Conservation (phyloP, 495 filamentous ascomycete genomes). For the Penicillium goetzii region DNA sequence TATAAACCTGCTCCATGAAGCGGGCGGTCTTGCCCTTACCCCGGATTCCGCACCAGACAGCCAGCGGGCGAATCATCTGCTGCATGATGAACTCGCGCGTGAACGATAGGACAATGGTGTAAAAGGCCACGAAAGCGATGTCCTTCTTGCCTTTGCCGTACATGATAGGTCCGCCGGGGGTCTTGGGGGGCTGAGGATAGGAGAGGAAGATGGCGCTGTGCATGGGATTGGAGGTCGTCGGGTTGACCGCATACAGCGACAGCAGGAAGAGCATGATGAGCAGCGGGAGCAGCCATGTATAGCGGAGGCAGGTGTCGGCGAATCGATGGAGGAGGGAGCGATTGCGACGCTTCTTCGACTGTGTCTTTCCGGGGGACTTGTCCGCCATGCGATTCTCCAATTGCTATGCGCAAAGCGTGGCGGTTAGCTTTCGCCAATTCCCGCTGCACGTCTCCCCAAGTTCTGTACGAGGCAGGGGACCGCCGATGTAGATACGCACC, state of each 20-base stretch:
- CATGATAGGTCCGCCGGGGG: conserved; percentile 60
- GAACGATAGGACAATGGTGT: conserved; percentile 86
- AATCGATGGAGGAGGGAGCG: conserved; percentile 67
- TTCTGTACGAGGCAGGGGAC: not conserved
- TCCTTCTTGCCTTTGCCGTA: conserved; percentile 91
- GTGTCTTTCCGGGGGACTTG: conserved; percentile 42
- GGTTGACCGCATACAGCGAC: conserved; percentile 74
- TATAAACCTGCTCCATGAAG: conserved; percentile 98
- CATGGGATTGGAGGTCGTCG: conserved; percentile 78
- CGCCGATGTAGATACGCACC: conserved; percentile 32
- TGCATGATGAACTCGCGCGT: conserved; percentile 98
- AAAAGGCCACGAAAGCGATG: conserved; percentile 86
- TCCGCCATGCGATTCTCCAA: conserved; percentile 28
- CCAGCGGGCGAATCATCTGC: conserved; percentile 80
- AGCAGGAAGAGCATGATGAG: conserved; percentile 67
- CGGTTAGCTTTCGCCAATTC: conserved; percentile 4
- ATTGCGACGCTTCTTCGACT: conserved; percentile 54
- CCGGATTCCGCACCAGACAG: conserved; percentile 68
- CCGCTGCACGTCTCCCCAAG: not conserved
- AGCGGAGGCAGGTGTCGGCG: conserved; percentile 67
- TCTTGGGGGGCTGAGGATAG: conserved; percentile 69
- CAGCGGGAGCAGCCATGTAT: conserved; percentile 82
- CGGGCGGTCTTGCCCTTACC: conserved; percentile 80
- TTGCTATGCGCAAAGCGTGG: conserved; percentile 24
- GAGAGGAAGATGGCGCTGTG: conserved; percentile 91